Conservation (phyloP, 2,329 filamentous ascomycete species). For the Neodidymelliopsis sp. region DNA sequence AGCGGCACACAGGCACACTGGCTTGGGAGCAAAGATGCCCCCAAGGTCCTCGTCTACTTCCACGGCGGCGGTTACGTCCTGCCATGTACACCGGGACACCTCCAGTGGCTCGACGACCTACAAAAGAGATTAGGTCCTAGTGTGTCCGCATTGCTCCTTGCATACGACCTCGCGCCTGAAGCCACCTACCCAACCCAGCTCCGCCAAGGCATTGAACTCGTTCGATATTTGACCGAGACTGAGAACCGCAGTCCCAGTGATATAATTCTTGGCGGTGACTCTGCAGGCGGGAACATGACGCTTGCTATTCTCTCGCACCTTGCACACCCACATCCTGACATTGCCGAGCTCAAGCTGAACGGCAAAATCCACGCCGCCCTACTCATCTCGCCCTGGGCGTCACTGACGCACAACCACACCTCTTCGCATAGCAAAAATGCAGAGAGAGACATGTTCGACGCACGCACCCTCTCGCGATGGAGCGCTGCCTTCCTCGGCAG, state of each 20-base stretch:
- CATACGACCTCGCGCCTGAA: constrained; percentile 64
- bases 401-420: constrained; percentile 56
- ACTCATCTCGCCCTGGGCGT: constrained; percentile 66
- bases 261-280: constrained; percentile 61
- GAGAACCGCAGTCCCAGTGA: constrained; percentile 46
- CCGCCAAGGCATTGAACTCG: constrained; percentile 54
- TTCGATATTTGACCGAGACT: constrained; percentile 53
- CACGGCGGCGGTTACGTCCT: constrained; percentile 65
- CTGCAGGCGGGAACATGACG: constrained; percentile 61
- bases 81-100: constrained; percentile 56
- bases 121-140: constrained; percentile 56
- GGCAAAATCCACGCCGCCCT: constrained; percentile 59
- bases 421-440: constrained; percentile 55
- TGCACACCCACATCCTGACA: constrained; percentile 63
- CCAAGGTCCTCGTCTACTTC: constrained; percentile 56
- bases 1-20: constrained; percentile 57
- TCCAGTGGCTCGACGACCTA: constrained; percentile 58
- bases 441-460: constrained; percentile 60
- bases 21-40: constrained; percentile 51
- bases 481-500: constrained; percentile 56
- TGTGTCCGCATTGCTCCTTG: constrained; percentile 61
- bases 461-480: constrained; percentile 55
- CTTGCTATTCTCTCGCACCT: constrained; percentile 59
- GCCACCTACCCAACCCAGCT: constrained; percentile 58
- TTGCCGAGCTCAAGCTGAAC: constrained; percentile 53